phyloP scores from a whole-genome alignment of 176 grass and related monocot species.

The Eragrostis curvula region DNA sequence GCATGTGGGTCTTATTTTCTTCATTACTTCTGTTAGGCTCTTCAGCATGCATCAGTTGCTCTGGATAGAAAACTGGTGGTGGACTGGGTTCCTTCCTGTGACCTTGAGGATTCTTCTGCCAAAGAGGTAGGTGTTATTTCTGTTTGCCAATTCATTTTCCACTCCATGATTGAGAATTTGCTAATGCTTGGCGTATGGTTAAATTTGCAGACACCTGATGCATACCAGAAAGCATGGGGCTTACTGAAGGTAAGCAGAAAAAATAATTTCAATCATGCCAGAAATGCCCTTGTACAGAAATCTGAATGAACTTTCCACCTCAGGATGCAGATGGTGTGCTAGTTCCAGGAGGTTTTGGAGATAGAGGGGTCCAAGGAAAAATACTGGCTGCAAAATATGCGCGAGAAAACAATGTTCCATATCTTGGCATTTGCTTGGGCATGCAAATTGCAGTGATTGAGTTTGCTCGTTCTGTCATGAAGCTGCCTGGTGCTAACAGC shows the following conservation, averaged over 20 bases:
- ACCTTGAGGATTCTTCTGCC: constrained; percentile 85
- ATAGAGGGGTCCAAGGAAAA: constrained; percentile 94
- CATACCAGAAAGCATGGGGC: constrained; percentile 81
- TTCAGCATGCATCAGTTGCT: constrained; percentile 88
- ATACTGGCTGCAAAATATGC: constrained; percentile 93
- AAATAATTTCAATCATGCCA: constrained; percentile 8
- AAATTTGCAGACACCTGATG: constrained; percentile 71
- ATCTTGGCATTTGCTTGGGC: constrained; percentile 92
- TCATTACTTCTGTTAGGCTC: constrained; percentile 50
- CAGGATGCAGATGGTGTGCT: constrained; percentile 86
- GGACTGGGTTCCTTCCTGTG: constrained; percentile 91
- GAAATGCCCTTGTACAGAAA: neutral
- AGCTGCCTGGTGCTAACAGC: constrained; percentile 75
- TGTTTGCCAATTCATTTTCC: constrained; percentile 11
- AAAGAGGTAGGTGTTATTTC: constrained; percentile 52
- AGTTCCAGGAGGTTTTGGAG: constrained; percentile 95
- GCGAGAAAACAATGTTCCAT: constrained; percentile 79
- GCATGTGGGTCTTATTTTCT: neutral
- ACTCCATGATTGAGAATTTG: constrained; percentile 2
- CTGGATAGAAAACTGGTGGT: constrained; percentile 81
- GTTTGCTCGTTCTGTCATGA: constrained; percentile 86
- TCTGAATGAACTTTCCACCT: constrained; percentile 33
- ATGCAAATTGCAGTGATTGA: constrained; percentile 98
- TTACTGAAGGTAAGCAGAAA: constrained; percentile 69
- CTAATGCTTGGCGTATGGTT: constrained; percentile 31